Evolutionary conservation across 768 basidiomycete species (phyloP).

Genomic region (Gymnopilus junonius): DNA sequence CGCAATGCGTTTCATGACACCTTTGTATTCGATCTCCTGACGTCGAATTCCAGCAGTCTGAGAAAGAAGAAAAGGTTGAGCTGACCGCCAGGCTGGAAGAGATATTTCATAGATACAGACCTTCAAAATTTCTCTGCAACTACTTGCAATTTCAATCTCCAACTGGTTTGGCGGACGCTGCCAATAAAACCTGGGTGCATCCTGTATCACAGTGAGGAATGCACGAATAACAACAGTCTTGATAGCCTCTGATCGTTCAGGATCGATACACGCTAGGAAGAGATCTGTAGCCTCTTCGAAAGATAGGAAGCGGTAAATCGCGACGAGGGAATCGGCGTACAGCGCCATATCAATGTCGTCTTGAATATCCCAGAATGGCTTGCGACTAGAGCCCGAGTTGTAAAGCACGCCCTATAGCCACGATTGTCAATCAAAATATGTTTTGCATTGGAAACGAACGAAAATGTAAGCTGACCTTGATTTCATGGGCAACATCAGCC

Average conservation of each 20-base stretch:
- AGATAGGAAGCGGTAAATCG: conserved; percentile 72
- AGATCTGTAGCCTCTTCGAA: conserved; percentile 62
- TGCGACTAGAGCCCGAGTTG: conserved; percentile 42
- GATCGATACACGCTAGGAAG: conserved; percentile 68
- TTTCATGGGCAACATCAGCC: conserved; percentile 75
- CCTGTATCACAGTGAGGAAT: conserved; percentile 65
- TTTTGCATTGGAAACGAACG: background rate
- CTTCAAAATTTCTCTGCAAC: conserved; percentile 60
- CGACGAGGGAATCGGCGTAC: conserved; percentile 74
- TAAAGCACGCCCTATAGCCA: conserved; percentile 33
- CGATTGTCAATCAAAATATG: background rate
- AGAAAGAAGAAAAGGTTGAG: background rate
- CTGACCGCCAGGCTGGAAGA: background rate
- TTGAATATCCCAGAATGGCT: conserved; percentile 71
- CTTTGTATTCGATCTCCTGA: conserved; percentile 63
- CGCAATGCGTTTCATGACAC: conserved; percentile 55
- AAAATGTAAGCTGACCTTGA: conserved; percentile 59
- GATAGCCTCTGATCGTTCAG: conserved; percentile 80
- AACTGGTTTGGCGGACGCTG: conserved; percentile 59
- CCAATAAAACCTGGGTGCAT: conserved; percentile 60
- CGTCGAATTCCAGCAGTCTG: conserved; percentile 57
- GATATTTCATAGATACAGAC: conserved; percentile 36
- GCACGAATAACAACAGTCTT: conserved; percentile 82
- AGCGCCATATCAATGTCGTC: conserved; percentile 81
- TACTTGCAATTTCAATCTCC: conserved; percentile 44